A percentile compares a stretch with the other conserved stretches of the same genome.
Evolutionary conservation across 805 yeast species (phyloP).

Genomic region (Metschnikowia similis): DNA sequence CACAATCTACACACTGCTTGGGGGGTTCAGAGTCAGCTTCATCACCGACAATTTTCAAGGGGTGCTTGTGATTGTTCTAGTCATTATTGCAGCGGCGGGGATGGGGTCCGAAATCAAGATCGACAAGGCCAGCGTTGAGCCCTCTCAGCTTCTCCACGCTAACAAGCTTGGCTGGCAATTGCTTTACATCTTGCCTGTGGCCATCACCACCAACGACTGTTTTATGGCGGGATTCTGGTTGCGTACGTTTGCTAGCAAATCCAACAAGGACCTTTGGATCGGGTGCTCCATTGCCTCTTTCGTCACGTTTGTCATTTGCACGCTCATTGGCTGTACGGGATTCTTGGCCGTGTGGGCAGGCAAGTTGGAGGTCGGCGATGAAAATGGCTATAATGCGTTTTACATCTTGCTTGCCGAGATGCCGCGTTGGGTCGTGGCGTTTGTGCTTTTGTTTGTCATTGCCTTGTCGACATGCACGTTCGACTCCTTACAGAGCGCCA

Average conservation of each 20-base stretch:
- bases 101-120: conserved; percentile 71
- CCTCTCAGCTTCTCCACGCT: conserved; percentile 59
- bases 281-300: conserved; percentile 75
- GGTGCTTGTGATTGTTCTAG: conserved; percentile 57
- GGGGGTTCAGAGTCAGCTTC: conserved; percentile 87
- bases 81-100: conserved; percentile 71
- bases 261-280: conserved; percentile 68
- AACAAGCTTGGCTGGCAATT: conserved; percentile 86
- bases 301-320: conserved; percentile 57
- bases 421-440: conserved; percentile 85
- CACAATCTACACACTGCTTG: conserved; percentile 78
- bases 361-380: conserved; percentile 48
- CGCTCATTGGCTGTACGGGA: conserved; percentile 79
- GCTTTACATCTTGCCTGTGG: conserved; percentile 76
- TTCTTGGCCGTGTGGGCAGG: conserved; percentile 91
- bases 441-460: conserved; percentile 70
- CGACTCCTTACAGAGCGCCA: conserved; percentile 84
- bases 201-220: conserved; percentile 85
- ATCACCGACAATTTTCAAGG: conserved; percentile 86
- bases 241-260: conserved; percentile 83
- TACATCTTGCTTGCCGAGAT: conserved; percentile 64
- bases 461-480: conserved; percentile 82
- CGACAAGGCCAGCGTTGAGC: conserved; percentile 58
- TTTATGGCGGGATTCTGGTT: conserved; percentile 93
- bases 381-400: conserved; percentile 63